Evolutionary conservation across 345 rosid species (phyloP).

Genomic region (Dipteronia dyeriana): DNA sequence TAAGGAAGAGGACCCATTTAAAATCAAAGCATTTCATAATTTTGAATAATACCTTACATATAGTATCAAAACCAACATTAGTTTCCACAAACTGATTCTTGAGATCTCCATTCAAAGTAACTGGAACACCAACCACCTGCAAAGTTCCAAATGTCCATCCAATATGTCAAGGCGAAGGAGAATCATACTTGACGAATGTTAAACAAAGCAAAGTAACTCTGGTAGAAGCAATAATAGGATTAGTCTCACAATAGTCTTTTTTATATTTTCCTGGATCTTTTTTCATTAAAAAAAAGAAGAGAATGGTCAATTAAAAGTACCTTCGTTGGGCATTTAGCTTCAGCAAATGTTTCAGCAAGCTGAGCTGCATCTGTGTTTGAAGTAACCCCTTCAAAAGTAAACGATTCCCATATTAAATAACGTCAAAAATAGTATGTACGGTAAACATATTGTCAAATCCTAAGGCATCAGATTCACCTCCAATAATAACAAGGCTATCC

Average conservation of each 20-base stretch:
- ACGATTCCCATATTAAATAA: slow-evolving; percentile 15
- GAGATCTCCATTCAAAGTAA: slow-evolving; percentile 94
- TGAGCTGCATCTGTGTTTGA: slow-evolving; percentile 99
- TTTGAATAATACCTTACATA: slow-evolving; percentile 72
- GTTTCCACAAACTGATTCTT: slow-evolving; percentile 96
- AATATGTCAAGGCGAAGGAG: background rate
- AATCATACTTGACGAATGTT: background rate
- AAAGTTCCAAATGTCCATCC: slow-evolving; percentile 9
- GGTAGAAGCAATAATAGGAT: slow-evolving; percentile 9
- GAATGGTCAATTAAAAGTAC: slow-evolving; percentile 36
- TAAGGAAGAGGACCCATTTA: background rate
- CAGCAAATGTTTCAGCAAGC: slow-evolving; percentile 95
- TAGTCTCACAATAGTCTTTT: background rate
- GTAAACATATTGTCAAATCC: background rate
- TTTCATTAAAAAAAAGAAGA: background rate
- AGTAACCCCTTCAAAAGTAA: slow-evolving; percentile 67
- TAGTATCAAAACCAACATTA: slow-evolving; percentile 96
- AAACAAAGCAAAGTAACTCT: background rate
- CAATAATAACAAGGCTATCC: slow-evolving; percentile 95
- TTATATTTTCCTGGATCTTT: background rate
- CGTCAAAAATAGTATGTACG: slow-evolving; percentile 1
- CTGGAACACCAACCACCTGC: slow-evolving; percentile 98
- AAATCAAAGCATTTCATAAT: background rate
- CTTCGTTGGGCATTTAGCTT: slow-evolving; percentile 83
- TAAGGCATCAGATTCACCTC: slow-evolving; percentile 54